Base-by-base conservation (phyloP, 2,329 filamentous ascomycete genomes). In the Ascochyta viciae-villosae region DNA sequence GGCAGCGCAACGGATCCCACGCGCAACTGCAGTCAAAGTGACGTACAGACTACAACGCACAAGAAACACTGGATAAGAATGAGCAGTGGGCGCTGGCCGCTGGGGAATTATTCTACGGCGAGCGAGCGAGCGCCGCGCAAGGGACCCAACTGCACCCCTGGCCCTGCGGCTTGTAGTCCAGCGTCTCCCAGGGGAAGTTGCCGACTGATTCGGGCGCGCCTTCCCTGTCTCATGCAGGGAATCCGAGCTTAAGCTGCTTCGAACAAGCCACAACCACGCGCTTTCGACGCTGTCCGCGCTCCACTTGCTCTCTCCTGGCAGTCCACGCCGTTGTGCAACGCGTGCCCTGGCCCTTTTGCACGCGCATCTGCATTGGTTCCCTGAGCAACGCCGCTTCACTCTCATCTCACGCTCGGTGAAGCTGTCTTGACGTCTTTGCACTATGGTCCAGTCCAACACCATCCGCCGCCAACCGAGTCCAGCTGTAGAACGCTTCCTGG, bases 191-290 rank as follows among this genome's bases (percentile, higher is more conserved):
- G 53, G 53, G 53, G 53, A 51, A 56, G 48, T 41, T 41, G 34
- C 35, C 39, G 47, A 50, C 47, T 37, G 38, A 27, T 56, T 51
- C 33, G 43, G 47, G 37, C 47, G 47, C 53, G 42, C 53, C 53
- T 56, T 48, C 53, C 53, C 53, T 56, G 53, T 48, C 53, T 43
- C 53, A 56, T 56, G 53, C 53, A 56, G 47, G 53, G 53, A 29
- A 40, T 24, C 22, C 34, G 19, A 26, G 46, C 53, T 50, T 50
- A 29, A 22, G 38, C 34, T 13, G 34, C 29, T 41, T 47, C 38
- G 42, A 43, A 42, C 29, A 51, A 56, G 47, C 53, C 53, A 47
- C 47, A 50, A 13, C 38, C 46, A 50, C 40, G 49, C 49, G 37
- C 22, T 44, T 46, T 53, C 43, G 50, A 22, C 27, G 35, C 45